Conservation (phyloP, 2,329 filamentous ascomycete species). For the Aspergillus uvarum region DNA sequence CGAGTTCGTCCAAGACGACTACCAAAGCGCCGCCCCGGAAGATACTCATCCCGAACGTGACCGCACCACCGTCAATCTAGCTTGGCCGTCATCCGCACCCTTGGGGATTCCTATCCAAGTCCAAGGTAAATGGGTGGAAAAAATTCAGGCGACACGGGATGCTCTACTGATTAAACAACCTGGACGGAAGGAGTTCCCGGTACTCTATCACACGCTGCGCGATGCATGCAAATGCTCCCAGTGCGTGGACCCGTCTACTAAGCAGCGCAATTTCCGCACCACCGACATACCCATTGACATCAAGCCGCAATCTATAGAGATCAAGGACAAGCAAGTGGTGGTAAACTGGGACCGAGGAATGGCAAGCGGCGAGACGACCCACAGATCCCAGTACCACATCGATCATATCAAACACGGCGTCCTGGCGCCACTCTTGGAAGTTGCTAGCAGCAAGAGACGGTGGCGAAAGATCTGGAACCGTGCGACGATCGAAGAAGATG, state of each 20-base stretch:
- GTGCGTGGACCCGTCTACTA: constrained; percentile 60
- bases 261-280: constrained; percentile 64
- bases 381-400: constrained; percentile 38
- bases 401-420: constrained; percentile 15
- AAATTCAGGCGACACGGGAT: not conserved
- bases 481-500: constrained; percentile 44
- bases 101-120: not conserved
- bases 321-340: constrained; percentile 47
- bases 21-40: too few relatives aligned
- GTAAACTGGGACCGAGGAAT: constrained; percentile 64
- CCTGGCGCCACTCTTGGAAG: not conserved
- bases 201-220: constrained; percentile 43
- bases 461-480: constrained; percentile 39
- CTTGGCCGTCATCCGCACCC: not conserved
- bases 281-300: constrained; percentile 61
- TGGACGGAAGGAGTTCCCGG: not conserved
- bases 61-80: not conserved
- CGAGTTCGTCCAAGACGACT: not conserved
- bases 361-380: constrained; percentile 38
- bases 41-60: not conserved
- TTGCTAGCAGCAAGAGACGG: not conserved
- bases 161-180: not conserved
- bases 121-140: not conserved
- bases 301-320: constrained; percentile 34
- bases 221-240: constrained; percentile 55